Evolutionary conservation across 2,329 filamentous ascomycete species (phyloP).

Genomic region (Domatiomyces globalis): DNA sequence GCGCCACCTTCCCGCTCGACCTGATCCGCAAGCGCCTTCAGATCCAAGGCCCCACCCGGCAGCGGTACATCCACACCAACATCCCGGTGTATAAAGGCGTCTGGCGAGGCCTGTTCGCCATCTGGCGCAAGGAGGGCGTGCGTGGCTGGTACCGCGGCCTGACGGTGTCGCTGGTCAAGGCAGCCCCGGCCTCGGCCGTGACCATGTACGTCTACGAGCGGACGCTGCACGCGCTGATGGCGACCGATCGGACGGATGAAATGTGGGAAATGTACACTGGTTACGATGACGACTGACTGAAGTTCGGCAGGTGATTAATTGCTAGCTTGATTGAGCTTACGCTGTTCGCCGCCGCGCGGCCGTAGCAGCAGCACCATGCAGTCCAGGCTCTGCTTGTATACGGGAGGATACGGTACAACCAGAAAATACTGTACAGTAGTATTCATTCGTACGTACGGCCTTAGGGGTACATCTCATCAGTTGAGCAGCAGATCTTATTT

Average conservation of each 20-base stretch:
- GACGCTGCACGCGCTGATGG: constrained; percentile 46
- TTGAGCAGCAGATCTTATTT: constrained; percentile 25
- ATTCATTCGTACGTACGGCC: background rate
- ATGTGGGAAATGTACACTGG: constrained; percentile 16
- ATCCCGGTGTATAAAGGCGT: constrained; percentile 71
- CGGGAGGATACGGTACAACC: too few relatives aligned
- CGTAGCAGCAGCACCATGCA: background rate
- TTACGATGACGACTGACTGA: constrained; percentile 9
- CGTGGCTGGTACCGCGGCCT: constrained; percentile 78
- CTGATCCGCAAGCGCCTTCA: constrained; percentile 85
- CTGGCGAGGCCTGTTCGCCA: constrained; percentile 49
- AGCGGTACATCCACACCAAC: constrained; percentile 65
- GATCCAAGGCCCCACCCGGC: constrained; percentile 78
- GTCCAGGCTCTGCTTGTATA: too few relatives aligned
- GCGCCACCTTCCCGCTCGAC: constrained; percentile 81
- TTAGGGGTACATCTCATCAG: background rate
- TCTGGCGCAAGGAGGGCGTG: constrained; percentile 58
- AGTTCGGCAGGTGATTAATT: background rate
- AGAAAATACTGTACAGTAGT: too few relatives aligned
- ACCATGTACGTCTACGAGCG: constrained; percentile 93
- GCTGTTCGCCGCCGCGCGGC: background rate
- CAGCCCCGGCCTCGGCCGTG: constrained; percentile 79
- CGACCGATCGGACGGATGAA: constrained; percentile 20
- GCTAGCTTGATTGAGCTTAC: too few relatives aligned
- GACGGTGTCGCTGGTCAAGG: constrained; percentile 74